Conservation (phyloP, 164 flowering plant species). For the Paratinospora sagittata region DNA sequence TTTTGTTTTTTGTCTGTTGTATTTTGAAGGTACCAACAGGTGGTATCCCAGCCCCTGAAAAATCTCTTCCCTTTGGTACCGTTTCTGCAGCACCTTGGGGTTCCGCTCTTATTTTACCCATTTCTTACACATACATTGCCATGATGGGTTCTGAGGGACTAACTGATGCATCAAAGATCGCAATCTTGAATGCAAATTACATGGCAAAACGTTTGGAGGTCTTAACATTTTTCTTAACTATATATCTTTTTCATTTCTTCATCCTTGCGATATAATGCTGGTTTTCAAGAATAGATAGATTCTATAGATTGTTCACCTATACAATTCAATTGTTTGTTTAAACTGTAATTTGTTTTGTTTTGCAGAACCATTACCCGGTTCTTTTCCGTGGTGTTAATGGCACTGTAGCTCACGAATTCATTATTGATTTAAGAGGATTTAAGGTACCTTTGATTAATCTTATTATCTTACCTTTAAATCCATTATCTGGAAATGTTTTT, state of each 20-base stretch:
- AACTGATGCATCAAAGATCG: constrained; percentile 91
- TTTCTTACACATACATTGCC: constrained; percentile 90
- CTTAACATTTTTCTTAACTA: constrained; percentile 13
- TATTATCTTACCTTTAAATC: neutral
- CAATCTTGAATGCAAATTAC: constrained; percentile 94
- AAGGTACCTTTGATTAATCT: constrained; percentile 45
- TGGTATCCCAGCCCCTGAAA: constrained; percentile 82
- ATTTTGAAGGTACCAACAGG: constrained; percentile 75
- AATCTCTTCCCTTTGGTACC: constrained; percentile 71
- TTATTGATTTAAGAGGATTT: constrained; percentile 84
- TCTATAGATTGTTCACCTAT: neutral
- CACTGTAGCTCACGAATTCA: constrained; percentile 94
- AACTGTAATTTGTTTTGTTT: constrained; percentile 12
- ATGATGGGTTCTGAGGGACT: constrained; percentile 99
- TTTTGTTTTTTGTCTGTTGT: too few relatives aligned
- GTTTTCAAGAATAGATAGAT: neutral
- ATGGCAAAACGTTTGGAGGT: constrained; percentile 99
- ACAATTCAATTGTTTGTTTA: neutral
- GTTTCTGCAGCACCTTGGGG: constrained; percentile 99
- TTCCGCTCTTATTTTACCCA: constrained; percentile 95
- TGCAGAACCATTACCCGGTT: constrained; percentile 77
- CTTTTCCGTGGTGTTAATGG: constrained; percentile 99
- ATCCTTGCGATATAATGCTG: neutral
- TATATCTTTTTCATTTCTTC: constrained; percentile 3
- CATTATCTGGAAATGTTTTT: neutral